A percentile compares a stretch with the other conserved stretches of the same genome.
Conservation (phyloP, 192 early-diverging fungal species). For the Coemansia sp. region DNA sequence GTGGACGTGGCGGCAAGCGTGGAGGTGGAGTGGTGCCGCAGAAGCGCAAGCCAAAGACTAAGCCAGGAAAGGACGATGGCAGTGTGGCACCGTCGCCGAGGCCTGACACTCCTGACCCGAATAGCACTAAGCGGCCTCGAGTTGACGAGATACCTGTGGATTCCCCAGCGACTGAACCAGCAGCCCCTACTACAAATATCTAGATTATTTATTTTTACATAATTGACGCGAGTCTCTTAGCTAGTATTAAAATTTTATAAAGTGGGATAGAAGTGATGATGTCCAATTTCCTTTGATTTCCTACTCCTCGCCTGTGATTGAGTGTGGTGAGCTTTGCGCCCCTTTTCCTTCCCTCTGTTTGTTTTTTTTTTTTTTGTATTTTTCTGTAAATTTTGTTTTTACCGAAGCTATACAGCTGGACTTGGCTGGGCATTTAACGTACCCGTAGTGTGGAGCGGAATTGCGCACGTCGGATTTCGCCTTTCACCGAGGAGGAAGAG, state of each 20-base stretch:
- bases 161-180: not conserved
- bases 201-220: slow-evolving; percentile 15
- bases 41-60: slow-evolving; percentile 41
- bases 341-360: not conserved
- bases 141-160: not conserved
- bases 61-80: slow-evolving; percentile 14
- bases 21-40: slow-evolving; percentile 30
- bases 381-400: slow-evolving; percentile 10
- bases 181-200: not conserved
- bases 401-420: slow-evolving; percentile 1
- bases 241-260: not conserved
- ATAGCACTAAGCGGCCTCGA: slow-evolving; percentile 10
- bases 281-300: not conserved
- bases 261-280: not conserved
- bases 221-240: not conserved
- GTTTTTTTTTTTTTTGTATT: slow-evolving; percentile 12
- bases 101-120: slow-evolving; percentile 35
- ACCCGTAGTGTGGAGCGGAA: slow-evolving; percentile 7
- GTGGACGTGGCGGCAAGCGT: slow-evolving; percentile 28
- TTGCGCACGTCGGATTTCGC: slow-evolving; percentile 6
- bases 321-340: too few species aligned
- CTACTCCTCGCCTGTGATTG: too few species aligned
- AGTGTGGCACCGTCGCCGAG: slow-evolving; percentile 28
- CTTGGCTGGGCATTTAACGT: slow-evolving; percentile 4
- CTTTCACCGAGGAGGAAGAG: not conserved